phyloP scores from a whole-genome alignment of 2,329 filamentous ascomycete genomes.

The Fusarium sp. region DNA sequence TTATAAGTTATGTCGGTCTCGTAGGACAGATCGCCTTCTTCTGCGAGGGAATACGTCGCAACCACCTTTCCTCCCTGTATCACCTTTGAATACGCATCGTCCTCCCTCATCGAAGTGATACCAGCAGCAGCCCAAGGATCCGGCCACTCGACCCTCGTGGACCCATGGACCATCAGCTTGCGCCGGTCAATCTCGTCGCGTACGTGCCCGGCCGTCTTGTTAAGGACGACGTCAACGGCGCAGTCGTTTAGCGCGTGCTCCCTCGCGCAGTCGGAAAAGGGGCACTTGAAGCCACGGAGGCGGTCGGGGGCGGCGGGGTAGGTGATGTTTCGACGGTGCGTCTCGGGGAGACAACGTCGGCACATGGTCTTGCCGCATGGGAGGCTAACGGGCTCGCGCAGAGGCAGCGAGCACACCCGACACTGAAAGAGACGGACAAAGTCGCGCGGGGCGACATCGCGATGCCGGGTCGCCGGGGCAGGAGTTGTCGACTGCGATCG shows the following conservation, averaged over 20 bases:
- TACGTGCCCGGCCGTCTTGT: conserved; percentile 71
- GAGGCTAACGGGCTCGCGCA: conserved; percentile 74
- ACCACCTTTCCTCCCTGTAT: conserved; percentile 66
- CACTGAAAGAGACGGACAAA: conserved; percentile 78
- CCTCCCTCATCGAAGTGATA: conserved; percentile 51
- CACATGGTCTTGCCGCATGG: conserved; percentile 85
- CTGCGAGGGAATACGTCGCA: conserved; percentile 71
- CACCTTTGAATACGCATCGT: conserved; percentile 46
- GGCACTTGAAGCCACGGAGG: conserved; percentile 75
- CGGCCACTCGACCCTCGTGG: conserved; percentile 49
- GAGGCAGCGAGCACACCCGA: conserved; percentile 71
- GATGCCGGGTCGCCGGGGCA: conserved; percentile 10
- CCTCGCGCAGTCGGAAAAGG: conserved; percentile 68
- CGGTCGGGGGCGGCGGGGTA: conserved; percentile 76
- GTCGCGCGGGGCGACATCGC: conserved; percentile 41
- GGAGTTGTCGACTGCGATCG: conserved; percentile 17
- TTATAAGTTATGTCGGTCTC: conserved; percentile 63
- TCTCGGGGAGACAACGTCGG: conserved; percentile 73
- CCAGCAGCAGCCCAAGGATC: conserved; percentile 54
- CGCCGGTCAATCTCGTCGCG: conserved; percentile 59
- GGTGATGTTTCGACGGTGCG: conserved; percentile 74
- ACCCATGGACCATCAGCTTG: conserved; percentile 41
- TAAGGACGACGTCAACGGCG: conserved; percentile 75
- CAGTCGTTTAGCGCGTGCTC: conserved; percentile 83
- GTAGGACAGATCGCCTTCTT: conserved; percentile 65